Percentiles rank a stretch among this genome's conserved stretches.
phyloP scores from a whole-genome alignment of 495 filamentous ascomycete genomes.

The Lichenothelia convexa region DNA sequence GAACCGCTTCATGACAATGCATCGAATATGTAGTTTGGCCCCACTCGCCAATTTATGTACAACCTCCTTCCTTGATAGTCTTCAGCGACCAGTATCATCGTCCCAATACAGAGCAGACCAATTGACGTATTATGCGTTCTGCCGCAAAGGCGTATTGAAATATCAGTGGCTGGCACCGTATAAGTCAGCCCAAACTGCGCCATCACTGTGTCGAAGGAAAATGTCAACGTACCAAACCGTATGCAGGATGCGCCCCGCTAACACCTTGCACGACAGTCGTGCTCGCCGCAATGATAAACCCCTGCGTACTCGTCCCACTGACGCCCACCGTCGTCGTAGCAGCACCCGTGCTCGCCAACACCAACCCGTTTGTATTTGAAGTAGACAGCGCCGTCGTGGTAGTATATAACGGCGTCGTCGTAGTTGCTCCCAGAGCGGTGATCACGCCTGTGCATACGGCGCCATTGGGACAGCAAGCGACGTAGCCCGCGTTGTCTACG shows the following conservation, averaged over 20 bases:
- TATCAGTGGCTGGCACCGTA: no score
- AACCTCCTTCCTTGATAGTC: no score
- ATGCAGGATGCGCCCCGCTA: constrained; percentile 15
- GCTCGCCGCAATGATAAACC: constrained; percentile 1
- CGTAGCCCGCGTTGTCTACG: constrained; percentile 36
- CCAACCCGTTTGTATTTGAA: not conserved
- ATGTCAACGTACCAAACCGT: no score
- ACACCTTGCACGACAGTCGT: not conserved
- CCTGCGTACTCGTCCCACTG: not conserved
- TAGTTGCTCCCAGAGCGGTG: constrained; percentile 7
- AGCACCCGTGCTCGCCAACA: not conserved
- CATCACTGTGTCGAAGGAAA: no score
- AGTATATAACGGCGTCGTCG: not conserved
- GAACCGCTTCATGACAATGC: no score
- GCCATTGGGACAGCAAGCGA: constrained; percentile 47
- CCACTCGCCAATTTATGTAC: no score
- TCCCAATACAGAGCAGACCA: no score
- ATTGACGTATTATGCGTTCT: no score
- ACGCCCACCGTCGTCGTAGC: not conserved
- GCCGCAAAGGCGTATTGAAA: no score
- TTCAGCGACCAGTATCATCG: no score
- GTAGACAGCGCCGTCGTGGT: not conserved
- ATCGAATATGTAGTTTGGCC: no score
- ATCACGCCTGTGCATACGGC: constrained; percentile 45
- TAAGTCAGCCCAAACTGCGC: no score